phyloP scores from a whole-genome alignment of 768 basidiomycete genomes.

The Boletus sp. region DNA sequence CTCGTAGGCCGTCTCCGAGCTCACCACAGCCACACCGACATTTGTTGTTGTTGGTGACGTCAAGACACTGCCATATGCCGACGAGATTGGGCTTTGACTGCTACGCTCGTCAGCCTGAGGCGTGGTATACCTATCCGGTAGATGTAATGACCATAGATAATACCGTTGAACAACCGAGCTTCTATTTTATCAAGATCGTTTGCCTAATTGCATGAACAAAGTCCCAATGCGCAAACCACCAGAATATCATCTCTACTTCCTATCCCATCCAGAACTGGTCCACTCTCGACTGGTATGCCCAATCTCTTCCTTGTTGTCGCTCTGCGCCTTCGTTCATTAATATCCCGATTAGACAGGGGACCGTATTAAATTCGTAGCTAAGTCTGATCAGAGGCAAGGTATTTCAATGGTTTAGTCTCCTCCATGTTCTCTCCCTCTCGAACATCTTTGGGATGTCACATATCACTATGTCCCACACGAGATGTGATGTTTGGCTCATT shows the following conservation, averaged over 20 bases:
- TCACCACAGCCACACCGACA: conserved; percentile 78
- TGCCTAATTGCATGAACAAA: neutral
- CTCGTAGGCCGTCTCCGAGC: conserved; percentile 51
- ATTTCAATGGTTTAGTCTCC: conserved; percentile 3
- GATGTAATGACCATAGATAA: conserved; percentile 21
- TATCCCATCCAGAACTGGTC: no score
- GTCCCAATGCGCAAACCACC: no score
- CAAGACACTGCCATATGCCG: conserved; percentile 73
- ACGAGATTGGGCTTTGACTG: conserved; percentile 74
- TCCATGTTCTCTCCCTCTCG: conserved; percentile 8
- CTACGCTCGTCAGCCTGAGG: neutral
- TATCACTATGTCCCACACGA: neutral
- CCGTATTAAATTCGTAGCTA: conserved; percentile 1
- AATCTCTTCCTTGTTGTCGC: neutral
- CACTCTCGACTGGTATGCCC: no score
- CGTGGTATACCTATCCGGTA: conserved; percentile 10
- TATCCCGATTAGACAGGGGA: conserved; percentile 7
- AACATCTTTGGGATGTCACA: neutral
- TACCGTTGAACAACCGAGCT: conserved; percentile 6
- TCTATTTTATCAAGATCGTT: neutral
- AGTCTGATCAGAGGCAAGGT: conserved; percentile 10
- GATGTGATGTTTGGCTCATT: neutral
- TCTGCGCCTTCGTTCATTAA: conserved; percentile 9
- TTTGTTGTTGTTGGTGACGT: conserved; percentile 85
- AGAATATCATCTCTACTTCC: no score